Evolutionary conservation across 495 filamentous ascomycete genomes (phyloP).

Genomic region (Aspergillus diversus): DNA sequence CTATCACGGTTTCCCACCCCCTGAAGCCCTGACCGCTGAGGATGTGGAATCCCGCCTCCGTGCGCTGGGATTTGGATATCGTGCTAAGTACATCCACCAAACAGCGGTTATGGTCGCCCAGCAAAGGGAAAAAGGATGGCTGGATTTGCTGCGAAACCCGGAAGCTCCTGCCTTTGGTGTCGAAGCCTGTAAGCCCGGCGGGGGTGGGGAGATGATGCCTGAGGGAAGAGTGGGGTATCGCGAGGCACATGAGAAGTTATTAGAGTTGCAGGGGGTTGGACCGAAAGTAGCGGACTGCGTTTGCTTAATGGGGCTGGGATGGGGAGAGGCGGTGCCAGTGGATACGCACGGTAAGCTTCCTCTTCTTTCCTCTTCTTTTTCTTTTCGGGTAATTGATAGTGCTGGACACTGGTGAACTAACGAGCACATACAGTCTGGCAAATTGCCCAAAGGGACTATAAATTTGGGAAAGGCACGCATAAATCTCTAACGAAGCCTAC

Average conservation of each 20-base stretch:
- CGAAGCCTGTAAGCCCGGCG: slow-evolving; percentile 25
- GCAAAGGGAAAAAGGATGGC: slow-evolving; percentile 71
- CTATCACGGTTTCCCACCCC: slow-evolving; percentile 87
- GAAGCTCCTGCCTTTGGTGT: slow-evolving; percentile 66
- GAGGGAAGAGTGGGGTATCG: slow-evolving; percentile 72
- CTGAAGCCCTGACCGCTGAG: slow-evolving; percentile 66
- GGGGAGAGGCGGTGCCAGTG: slow-evolving; percentile 91
- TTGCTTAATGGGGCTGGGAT: slow-evolving; percentile 95
- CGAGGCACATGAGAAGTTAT: slow-evolving; percentile 77
- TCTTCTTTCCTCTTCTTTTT: slow-evolving; percentile 5
- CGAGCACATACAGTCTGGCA: slow-evolving; percentile 73
- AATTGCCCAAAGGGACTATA: slow-evolving; percentile 94
- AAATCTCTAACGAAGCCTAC: slow-evolving; percentile 86
- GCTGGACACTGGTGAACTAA: not conserved
- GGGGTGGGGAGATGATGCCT: slow-evolving; percentile 53
- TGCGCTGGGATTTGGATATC: slow-evolving; percentile 89
- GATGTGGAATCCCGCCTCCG: slow-evolving; percentile 78
- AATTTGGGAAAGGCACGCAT: slow-evolving; percentile 81
- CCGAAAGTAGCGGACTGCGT: slow-evolving; percentile 98
- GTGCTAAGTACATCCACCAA: slow-evolving; percentile 86
- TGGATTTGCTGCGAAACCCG: slow-evolving; percentile 74
- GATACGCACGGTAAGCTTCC: slow-evolving; percentile 79
- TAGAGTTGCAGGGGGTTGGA: slow-evolving; percentile 82
- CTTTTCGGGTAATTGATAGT: not conserved
- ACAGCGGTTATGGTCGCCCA: slow-evolving; percentile 76